Percentiles rank a stretch among this genome's conserved stretches.
Evolutionary conservation across 495 filamentous ascomycete species (phyloP).

Genomic region (Lophium mytilinum): DNA sequence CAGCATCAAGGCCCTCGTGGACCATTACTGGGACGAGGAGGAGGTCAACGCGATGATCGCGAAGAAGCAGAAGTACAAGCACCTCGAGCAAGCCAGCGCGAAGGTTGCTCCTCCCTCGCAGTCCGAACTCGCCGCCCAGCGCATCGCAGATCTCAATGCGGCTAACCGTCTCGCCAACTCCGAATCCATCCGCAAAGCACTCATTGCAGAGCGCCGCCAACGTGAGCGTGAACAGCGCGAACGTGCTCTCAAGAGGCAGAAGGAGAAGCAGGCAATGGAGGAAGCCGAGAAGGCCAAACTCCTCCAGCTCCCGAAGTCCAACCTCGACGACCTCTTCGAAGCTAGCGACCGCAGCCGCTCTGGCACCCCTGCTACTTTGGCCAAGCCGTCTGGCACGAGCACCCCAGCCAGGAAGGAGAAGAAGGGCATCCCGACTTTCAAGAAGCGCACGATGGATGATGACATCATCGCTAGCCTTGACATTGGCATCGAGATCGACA

Average conservation of each 20-base stretch:
- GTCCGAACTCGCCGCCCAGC: slow-evolving; percentile 54
- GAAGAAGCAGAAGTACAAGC: slow-evolving; percentile 45
- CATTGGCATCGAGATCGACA: slow-evolving; percentile 38
- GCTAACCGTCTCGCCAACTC: slow-evolving; percentile 72
- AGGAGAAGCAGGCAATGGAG: slow-evolving; percentile 25
- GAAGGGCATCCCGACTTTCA: slow-evolving; percentile 29
- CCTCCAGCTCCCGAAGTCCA: slow-evolving; percentile 14
- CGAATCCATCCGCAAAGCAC: slow-evolving; percentile 75
- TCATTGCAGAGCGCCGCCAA: slow-evolving; percentile 59
- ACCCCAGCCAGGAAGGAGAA: slow-evolving; percentile 30
- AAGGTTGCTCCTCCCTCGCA: neutral
- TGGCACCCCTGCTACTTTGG: slow-evolving; percentile 38
- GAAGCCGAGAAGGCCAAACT: slow-evolving; percentile 24
- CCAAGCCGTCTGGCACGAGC: slow-evolving; percentile 22
- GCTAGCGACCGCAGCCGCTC: slow-evolving; percentile 39
- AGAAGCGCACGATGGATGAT: slow-evolving; percentile 33
- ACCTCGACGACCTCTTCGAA: slow-evolving; percentile 33
- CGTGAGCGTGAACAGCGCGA: slow-evolving; percentile 25
- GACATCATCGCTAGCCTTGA: slow-evolving; percentile 36
- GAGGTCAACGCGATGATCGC: slow-evolving; percentile 72
- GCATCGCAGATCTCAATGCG: slow-evolving; percentile 64
- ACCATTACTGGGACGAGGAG: slow-evolving; percentile 67
- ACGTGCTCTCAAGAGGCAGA: slow-evolving; percentile 37
- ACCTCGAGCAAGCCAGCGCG: slow-evolving; percentile 31
- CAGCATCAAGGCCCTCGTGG: slow-evolving; percentile 72